Evolutionary conservation across 2,329 filamentous ascomycete genomes (phyloP).

Genomic region (Pseudogymnoascus sp.): DNA sequence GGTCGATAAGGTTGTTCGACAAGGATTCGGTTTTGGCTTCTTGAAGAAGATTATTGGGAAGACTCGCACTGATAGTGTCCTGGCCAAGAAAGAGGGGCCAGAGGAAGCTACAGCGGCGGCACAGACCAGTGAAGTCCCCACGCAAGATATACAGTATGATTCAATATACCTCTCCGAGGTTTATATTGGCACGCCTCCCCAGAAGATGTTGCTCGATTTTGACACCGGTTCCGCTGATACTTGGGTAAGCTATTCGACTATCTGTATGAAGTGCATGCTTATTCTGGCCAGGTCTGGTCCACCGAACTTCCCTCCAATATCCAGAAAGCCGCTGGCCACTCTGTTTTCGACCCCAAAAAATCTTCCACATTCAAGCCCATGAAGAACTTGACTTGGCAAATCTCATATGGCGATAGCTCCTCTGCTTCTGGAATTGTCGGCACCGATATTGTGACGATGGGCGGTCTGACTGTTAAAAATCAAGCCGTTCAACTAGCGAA

Average conservation of each 20-base stretch:
- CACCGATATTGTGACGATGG: slow-evolving; percentile 52
- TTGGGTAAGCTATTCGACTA: slow-evolving; percentile 42
- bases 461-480: slow-evolving; percentile 49
- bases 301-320: slow-evolving; percentile 35
- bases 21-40: slow-evolving; percentile 37
- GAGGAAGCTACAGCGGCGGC: slow-evolving; percentile 27
- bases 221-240: slow-evolving; percentile 64
- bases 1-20: slow-evolving; percentile 31
- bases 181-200: slow-evolving; percentile 54
- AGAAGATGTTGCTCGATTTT: slow-evolving; percentile 55
- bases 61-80: slow-evolving; percentile 36
- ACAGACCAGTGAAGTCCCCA: slow-evolving; percentile 41
- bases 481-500: slow-evolving; percentile 59
- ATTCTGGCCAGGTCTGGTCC: slow-evolving; percentile 42
- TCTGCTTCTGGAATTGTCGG: slow-evolving; percentile 56
- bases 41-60: slow-evolving; percentile 41
- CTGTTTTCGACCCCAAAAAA: slow-evolving; percentile 49
- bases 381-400: slow-evolving; percentile 48
- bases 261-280: not conserved
- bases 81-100: slow-evolving; percentile 35
- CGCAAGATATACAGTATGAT: slow-evolving; percentile 60
- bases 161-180: slow-evolving; percentile 56
- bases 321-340: slow-evolving; percentile 34
- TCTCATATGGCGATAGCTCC: slow-evolving; percentile 61
- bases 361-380: slow-evolving; percentile 50